These are phyloP conservation scores for Trypanosoma scelopori DNA, from an alignment of 208 protist genomes.

Conservation along the genomic window DNA sequence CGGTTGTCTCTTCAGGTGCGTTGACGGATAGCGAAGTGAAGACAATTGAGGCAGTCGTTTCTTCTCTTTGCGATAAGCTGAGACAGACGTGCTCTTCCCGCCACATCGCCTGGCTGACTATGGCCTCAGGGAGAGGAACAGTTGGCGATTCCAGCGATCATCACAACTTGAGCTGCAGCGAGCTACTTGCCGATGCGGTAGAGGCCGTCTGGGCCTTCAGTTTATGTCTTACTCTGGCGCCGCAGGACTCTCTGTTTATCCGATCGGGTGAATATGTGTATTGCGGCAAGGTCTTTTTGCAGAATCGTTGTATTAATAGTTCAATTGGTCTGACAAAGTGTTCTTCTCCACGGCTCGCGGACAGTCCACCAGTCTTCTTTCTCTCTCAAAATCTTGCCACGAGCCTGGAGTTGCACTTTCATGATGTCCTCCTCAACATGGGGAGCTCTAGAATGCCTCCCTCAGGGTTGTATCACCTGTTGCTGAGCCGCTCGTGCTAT, in stretches of 20 bases:
- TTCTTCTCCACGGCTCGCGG: slow-evolving; percentile 1
- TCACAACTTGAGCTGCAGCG: neutral
- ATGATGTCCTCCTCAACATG: slow-evolving; percentile 1
- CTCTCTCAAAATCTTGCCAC: slow-evolving; percentile 15
- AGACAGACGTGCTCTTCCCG: neutral
- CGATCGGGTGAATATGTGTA: neutral
- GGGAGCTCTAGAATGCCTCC: neutral
- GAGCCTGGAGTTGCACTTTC: slow-evolving; percentile 16
- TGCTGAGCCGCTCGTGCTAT: slow-evolving; percentile 17
- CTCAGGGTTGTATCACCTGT: slow-evolving; percentile 5
- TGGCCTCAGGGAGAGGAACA: neutral
- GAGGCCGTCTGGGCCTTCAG: slow-evolving; percentile 29
- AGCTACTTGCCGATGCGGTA: slow-evolving; percentile 9
- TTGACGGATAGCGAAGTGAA: neutral
- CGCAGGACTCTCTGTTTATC: slow-evolving; percentile 4
- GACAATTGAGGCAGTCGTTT: slow-evolving; percentile 12
- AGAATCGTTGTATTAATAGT: neutral
- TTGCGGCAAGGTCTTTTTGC: slow-evolving; percentile 1
- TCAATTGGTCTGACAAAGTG: neutral
- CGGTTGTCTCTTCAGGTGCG: neutral
- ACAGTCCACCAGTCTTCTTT: slow-evolving; percentile 24
- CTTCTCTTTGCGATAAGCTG: slow-evolving; percentile 12
- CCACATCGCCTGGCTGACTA: neutral
- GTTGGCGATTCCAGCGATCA: neutral
- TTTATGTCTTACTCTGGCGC: slow-evolving; percentile 17